A percentile compares a stretch with the other conserved stretches of the same genome.
Evolutionary conservation across 2,329 filamentous ascomycete genomes (phyloP).

Genomic region (Phaeophleospora eucalypticola): DNA sequence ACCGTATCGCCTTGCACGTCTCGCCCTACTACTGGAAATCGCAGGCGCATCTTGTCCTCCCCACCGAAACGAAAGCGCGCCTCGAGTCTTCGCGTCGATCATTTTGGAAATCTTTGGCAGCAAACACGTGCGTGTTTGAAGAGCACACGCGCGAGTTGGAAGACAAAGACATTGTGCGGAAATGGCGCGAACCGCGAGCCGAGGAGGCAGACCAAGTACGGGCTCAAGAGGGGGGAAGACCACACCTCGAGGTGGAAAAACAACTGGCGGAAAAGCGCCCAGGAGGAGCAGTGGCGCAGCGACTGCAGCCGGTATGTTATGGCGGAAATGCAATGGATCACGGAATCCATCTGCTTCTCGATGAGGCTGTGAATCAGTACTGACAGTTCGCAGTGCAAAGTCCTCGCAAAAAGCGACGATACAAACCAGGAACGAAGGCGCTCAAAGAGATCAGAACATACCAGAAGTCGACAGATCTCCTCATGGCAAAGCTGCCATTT

Average conservation of each 20-base stretch:
- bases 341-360: not conserved
- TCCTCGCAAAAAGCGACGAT: constrained; percentile 32
- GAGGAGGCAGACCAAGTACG: constrained; percentile 22
- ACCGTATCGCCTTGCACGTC: too few relatives aligned
- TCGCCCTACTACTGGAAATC: too few relatives aligned
- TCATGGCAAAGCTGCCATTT: constrained; percentile 97
- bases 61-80: too few relatives aligned
- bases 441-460: constrained; percentile 98
- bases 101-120: too few relatives aligned
- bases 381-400: constrained; percentile 9
- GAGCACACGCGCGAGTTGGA: too few relatives aligned
- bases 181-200: constrained; percentile 24
- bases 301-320: constrained; percentile 4
- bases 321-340: too few relatives aligned
- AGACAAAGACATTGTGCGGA: too few relatives aligned
- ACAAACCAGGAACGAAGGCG: constrained; percentile 73
- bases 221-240: constrained; percentile 21
- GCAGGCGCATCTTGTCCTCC: too few relatives aligned
- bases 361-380: not conserved
- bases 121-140: too few relatives aligned
- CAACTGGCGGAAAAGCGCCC: constrained; percentile 20
- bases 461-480: constrained; percentile 93
- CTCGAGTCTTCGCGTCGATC: too few relatives aligned
- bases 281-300: constrained; percentile 12
- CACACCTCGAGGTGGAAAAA: constrained; percentile 5